Evolutionary conservation across 768 basidiomycete species (phyloP), one percentile per base, ranked within the genome.

Genomic region (Lactarius deliciosus): DNA sequence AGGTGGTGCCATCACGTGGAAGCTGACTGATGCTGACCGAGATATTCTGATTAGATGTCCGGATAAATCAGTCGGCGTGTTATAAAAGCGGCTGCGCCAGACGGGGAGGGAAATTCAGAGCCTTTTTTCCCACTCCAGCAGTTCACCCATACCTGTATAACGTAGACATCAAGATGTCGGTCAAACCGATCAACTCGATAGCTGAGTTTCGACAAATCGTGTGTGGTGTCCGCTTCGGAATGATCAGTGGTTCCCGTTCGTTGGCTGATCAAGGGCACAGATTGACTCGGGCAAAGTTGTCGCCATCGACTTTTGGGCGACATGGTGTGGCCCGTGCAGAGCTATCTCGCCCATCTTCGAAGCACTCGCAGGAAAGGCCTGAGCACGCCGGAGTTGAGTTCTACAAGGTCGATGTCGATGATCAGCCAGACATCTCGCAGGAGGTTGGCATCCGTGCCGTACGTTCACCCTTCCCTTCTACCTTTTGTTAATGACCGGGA

Each of bases 351-450:
- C 89, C 62, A 72, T 87, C 50, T 86, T 90, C 70, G 86, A 89
- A 74, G 78, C 81, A 68, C 72, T 87, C n/a, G 79, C 85, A 3
- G 69, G 77, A 0, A 53, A 72, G 0, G 3, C 36, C 0, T n/a
- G 13, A 69, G 70, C 61, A 22, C 47, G 67, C 75, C 2, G 77
- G 73, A 15, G 73, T 89, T 63, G 79, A 81, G 20, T 88, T 90
- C 75, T 89, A 87, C 81, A 90, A 89, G 74, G 86, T 92, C 64
- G 85, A 94, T 69, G 83, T 91, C 36, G 91, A 94, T 70, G 79
- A 78, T 43, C 82, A 83, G 61, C 66, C 72, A 5, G 80, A 82
- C 0, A 83, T 90, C 59, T 73, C 83, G 1, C 75, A 83, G 65
- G 86, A 89, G 75, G 84, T 82, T 60, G 83, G 83, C 47, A 78